Evolutionary conservation across 306 rosid genomes (phyloP), one percentile per base, ranked within the genome.

Genomic region (Sesbania bispinosa): DNA sequence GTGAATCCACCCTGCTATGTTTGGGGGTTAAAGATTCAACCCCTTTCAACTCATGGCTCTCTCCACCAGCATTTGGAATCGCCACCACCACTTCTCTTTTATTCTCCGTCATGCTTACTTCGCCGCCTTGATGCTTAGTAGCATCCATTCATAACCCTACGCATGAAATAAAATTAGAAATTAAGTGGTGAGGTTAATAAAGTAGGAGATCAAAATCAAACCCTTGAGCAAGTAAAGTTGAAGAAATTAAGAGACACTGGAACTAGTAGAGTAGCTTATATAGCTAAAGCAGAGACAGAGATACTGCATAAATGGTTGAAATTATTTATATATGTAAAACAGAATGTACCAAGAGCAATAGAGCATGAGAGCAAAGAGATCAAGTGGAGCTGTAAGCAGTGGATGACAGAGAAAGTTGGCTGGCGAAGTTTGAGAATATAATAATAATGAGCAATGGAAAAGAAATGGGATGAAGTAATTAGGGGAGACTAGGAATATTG

Each of bases 41-140:
- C 10, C 11, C 48, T 58, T 50, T 82, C 50, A 79, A 70, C 38
- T 53, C 84, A 72, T 62, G 78, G 18, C 48, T 74, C 29, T 75
- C 88, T 46, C 69, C 80, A 54, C n/a, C 46, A 2, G 35, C 55
- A 36, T 79, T 82, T 20, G 79, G 69, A 77, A 66, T 85, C 14
- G 81, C 83, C 4, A 90, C 83, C 20, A 79, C 77, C 55, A 93
- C 88, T 67, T 87, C 69, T 45, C 72, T 43, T 83, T 75, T 83
- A 81, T 77, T 93, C 82, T 79, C 90, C 26, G 74, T n/a, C 87
- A 81, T 85, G 87, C 79, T 85, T 61, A 71, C 51, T 77, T 77
- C 89, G 33, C 84, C 80, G 36, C 59, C 61, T 71, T 73, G 79
- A 33, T 60, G 72, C 57, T 59, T 52, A 15, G 38, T 47, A 26